These are phyloP conservation scores for Postia placenta DNA, from an alignment of 768 basidiomycete genomes.

Conservation along the genomic window DNA sequence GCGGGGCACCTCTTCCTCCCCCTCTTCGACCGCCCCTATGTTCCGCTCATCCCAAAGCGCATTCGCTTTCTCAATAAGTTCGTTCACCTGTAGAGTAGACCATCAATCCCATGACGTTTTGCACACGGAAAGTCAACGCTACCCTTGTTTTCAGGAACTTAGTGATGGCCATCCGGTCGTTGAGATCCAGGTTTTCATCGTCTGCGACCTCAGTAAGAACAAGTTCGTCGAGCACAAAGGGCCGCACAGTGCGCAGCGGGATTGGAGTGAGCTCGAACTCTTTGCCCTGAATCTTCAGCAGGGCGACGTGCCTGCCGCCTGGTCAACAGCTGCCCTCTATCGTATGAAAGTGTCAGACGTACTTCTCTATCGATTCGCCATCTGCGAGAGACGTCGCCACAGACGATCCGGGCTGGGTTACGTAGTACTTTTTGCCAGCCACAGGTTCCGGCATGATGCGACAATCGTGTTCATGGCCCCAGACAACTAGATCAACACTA, in stretches of 20 bases:
- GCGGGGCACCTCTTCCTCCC: conserved; percentile 51
- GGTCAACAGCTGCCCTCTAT: neutral
- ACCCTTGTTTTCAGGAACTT: conserved; percentile 77
- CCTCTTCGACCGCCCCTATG: conserved; percentile 49
- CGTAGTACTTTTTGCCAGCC: conserved; percentile 85
- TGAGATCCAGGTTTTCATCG: conserved; percentile 67
- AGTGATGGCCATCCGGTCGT: conserved; percentile 76
- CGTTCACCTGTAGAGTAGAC: conserved; percentile 56
- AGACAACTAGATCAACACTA: conserved; percentile 86
- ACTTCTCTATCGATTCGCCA: conserved; percentile 93
- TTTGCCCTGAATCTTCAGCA: conserved; percentile 83
- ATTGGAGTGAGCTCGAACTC: conserved; percentile 84
- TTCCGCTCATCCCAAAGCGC: conserved; percentile 74
- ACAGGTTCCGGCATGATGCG: conserved; percentile 87
- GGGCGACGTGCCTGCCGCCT: conserved; percentile 73
- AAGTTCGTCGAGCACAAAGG: conserved; percentile 87
- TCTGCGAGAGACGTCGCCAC: conserved; percentile 93
- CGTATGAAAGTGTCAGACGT: neutral
- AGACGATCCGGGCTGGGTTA: conserved; percentile 92
- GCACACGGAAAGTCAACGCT: conserved; percentile 9
- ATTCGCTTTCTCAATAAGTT: conserved; percentile 74
- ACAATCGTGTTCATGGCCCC: conserved; percentile 99
- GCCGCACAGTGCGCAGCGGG: conserved; percentile 85
- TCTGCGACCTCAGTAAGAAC: conserved; percentile 72
- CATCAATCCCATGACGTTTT: neutral